These are phyloP conservation scores for Sclerospora graminicola DNA, from an alignment of 352 stramenopile genomes.

Conservation along the genomic window DNA sequence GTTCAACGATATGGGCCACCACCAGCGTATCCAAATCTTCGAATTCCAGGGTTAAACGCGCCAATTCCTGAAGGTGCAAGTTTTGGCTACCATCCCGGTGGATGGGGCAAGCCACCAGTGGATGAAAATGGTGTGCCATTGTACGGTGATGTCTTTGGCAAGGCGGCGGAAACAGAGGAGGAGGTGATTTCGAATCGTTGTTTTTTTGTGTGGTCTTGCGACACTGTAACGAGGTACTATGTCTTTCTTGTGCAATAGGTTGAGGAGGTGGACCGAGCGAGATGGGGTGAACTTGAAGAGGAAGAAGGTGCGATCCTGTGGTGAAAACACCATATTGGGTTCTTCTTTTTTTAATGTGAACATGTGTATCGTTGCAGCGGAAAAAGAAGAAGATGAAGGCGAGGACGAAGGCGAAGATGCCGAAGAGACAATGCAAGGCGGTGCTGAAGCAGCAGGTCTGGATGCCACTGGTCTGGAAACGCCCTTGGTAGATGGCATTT, in stretches of 20 bases:
- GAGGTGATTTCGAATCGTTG: constrained; percentile 10
- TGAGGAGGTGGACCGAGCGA: constrained; percentile 45
- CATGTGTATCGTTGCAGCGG: constrained; percentile 6
- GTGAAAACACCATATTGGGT: too few species aligned
- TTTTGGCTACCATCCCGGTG: constrained; percentile 94
- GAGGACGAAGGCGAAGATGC: constrained; percentile 45
- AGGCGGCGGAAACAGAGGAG: constrained; percentile 25
- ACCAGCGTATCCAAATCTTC: constrained; percentile 92
- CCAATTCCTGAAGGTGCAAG: constrained; percentile 89
- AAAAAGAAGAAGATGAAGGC: constrained; percentile 30
- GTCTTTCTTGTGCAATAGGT: constrained; percentile 13
- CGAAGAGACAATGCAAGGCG: constrained; percentile 19
- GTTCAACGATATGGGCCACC: constrained; percentile 97
- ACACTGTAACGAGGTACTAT: constrained; percentile 1
- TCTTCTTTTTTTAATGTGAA: not conserved
- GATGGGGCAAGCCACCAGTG: constrained; percentile 97
- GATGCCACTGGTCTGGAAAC: constrained; percentile 53
- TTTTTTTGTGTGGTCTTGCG: not conserved
- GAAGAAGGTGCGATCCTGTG: constrained; percentile 28
- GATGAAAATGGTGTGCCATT: constrained; percentile 92
- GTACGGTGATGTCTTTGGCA: constrained; percentile 95
- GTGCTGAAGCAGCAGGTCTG: constrained; percentile 19
- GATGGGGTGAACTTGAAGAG: constrained; percentile 65
- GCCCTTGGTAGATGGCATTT: constrained; percentile 47
- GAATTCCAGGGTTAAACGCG: constrained; percentile 95